Evolutionary conservation across 225 moss, liverwort and hornwort species (phyloP).

Genomic region (Bryum argenteum): DNA sequence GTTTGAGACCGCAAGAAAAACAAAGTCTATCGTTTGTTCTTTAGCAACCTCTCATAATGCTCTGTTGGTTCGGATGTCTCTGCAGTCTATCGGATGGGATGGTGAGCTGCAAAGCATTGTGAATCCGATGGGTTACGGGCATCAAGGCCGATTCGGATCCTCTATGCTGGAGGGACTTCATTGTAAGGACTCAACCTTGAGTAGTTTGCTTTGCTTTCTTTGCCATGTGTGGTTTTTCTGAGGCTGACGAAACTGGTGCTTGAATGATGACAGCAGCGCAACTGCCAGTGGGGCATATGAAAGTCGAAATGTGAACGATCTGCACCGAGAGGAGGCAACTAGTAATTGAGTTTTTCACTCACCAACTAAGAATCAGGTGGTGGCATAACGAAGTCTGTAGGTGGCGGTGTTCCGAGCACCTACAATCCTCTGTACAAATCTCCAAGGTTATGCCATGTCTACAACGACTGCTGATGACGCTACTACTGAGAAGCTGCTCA

Average conservation of each 20-base stretch:
- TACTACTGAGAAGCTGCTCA: not conserved
- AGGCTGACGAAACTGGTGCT: constrained; percentile 22
- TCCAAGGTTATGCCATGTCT: constrained; percentile 8
- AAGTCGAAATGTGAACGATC: constrained; percentile 44
- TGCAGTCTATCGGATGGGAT: constrained; percentile 52
- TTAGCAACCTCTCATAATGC: constrained; percentile 5
- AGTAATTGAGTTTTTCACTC: not conserved
- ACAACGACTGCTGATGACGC: not conserved
- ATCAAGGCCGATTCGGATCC: constrained; percentile 37
- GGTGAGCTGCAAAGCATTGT: constrained; percentile 60
- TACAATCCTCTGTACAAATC: constrained; percentile 23
- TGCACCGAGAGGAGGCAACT: not conserved
- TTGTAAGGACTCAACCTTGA: constrained; percentile 22
- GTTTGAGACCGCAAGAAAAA: not conserved
- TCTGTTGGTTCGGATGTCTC: not conserved
- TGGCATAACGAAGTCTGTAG: constrained; percentile 13
- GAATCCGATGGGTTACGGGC: constrained; percentile 51
- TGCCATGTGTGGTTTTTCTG: not conserved
- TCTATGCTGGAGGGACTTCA: constrained; percentile 39
- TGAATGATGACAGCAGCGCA: constrained; percentile 41
- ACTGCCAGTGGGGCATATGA: constrained; percentile 52
- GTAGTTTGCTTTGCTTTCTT: not conserved
- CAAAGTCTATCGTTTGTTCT: too few relatives aligned
- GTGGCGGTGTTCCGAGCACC: not conserved
- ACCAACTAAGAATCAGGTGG: too few relatives aligned